Percentiles rank a stretch among this genome's conserved stretches.
Evolutionary conservation across 2,329 filamentous ascomycete species (phyloP).

Genomic region (Clonostachys rosea): DNA sequence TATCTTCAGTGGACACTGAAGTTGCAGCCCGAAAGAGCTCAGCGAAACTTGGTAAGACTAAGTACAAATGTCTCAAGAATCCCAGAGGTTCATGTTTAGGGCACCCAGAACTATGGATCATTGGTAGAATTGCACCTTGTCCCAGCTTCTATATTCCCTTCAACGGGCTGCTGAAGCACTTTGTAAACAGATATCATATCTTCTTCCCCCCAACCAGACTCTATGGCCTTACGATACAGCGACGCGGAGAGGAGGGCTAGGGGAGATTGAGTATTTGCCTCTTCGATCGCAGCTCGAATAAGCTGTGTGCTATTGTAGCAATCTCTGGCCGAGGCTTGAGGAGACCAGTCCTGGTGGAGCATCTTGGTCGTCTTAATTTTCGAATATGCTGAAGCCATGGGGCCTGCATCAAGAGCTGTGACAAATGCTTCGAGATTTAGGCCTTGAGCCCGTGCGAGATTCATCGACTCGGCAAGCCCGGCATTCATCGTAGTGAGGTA

Average conservation of each 20-base stretch:
- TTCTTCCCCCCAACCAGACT: constrained; percentile 12
- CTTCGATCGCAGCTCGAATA: constrained; percentile 13
- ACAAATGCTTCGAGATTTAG: constrained; percentile 19
- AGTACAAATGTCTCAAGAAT: too few relatives aligned
- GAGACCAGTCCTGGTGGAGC: constrained; percentile 16
- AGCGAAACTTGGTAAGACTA: too few relatives aligned
- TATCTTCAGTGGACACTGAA: too few relatives aligned
- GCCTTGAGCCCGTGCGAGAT: constrained; percentile 20
- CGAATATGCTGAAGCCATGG: constrained; percentile 20
- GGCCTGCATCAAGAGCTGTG: constrained; percentile 19
- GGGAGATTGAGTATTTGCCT: constrained; percentile 9
- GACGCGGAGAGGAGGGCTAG: constrained; percentile 10
- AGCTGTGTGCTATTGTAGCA: constrained; percentile 20
- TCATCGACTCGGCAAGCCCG: constrained; percentile 23
- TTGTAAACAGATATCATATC: constrained; percentile 20
- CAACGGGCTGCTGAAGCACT: background rate
- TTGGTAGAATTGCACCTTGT: too few relatives aligned
- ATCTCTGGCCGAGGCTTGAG: constrained; percentile 19
- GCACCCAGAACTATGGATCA: too few relatives aligned
- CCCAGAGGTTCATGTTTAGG: too few relatives aligned
- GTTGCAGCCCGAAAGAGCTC: too few relatives aligned
- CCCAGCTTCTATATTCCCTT: too few relatives aligned
- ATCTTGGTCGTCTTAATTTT: constrained; percentile 21
- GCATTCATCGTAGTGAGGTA: constrained; percentile 20
- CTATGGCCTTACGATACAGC: constrained; percentile 13